Conservation (phyloP, 2,329 filamentous ascomycete genomes). For the Ceratocystis huliohia region DNA sequence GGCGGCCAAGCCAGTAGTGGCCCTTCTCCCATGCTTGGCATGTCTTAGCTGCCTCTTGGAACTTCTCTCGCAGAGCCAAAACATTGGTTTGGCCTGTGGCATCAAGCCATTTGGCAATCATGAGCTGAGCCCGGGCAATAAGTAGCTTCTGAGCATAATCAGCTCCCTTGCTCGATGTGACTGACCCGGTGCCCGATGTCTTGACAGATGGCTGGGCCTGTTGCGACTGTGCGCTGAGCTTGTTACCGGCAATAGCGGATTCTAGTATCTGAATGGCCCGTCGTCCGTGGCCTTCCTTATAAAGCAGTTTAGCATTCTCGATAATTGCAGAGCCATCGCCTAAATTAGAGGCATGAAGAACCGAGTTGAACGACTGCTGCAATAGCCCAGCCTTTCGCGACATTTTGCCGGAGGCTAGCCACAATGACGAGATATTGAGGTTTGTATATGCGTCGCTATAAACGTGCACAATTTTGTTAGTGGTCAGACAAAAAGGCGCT, state of each 20-base stretch:
- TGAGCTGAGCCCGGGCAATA: constrained; percentile 66
- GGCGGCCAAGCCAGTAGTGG: constrained; percentile 90
- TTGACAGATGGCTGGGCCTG: background rate
- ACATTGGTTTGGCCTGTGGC: constrained; percentile 86
- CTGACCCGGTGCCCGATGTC: constrained; percentile 8
- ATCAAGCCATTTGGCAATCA: constrained; percentile 95
- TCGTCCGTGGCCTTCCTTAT: constrained; percentile 84
- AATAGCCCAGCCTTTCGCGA: constrained; percentile 74
- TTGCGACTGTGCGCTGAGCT: background rate
- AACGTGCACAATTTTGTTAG: background rate
- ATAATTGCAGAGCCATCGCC: constrained; percentile 82
- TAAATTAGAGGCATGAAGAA: constrained; percentile 73
- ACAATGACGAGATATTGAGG: constrained; percentile 66
- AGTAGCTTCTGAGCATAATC: constrained; percentile 46
- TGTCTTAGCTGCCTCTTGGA: constrained; percentile 65
- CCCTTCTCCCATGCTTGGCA: constrained; percentile 79
- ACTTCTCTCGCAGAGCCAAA: constrained; percentile 63
- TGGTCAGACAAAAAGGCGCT: background rate
- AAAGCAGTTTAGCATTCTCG: constrained; percentile 83
- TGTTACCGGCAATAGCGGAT: constrained; percentile 58
- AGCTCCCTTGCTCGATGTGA: constrained; percentile 19
- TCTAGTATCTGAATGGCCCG: constrained; percentile 90
- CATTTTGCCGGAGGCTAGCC: constrained; percentile 73
- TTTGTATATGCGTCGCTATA: constrained; percentile 32
- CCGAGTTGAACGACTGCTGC: constrained; percentile 84